phyloP scores from a whole-genome alignment of 73 alveolate species.

The Symbiodinium natans region DNA sequence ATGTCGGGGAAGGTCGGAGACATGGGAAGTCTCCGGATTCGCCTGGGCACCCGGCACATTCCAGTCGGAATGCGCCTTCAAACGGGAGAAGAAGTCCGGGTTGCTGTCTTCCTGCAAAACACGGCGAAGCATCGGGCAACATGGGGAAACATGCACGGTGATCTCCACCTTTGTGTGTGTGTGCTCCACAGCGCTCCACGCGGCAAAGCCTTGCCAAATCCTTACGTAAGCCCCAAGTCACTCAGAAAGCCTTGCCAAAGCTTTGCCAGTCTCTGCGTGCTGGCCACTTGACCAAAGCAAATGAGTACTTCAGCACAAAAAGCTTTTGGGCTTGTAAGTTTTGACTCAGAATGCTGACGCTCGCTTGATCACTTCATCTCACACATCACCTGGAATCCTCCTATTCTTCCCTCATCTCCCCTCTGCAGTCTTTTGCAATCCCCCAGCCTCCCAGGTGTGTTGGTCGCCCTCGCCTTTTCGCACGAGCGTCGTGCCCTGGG shows the following conservation, averaged over 20 bases:
- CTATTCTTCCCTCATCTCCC: not conserved
- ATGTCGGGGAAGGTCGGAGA: not conserved
- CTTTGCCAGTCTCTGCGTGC: too few relatives aligned
- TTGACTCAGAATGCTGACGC: too few relatives aligned
- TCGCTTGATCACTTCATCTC: not conserved
- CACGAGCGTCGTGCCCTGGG: constrained; percentile 13
- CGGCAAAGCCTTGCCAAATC: too few relatives aligned
- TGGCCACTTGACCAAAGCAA: too few relatives aligned
- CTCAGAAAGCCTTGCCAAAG: too few relatives aligned
- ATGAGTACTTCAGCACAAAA: not conserved
- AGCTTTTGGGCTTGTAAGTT: not conserved
- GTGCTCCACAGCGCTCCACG: too few relatives aligned
- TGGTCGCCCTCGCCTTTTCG: constrained; percentile 74
- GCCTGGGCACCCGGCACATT: not conserved
- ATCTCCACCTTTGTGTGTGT: too few relatives aligned
- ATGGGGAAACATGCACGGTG: too few relatives aligned
- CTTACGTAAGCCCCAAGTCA: too few relatives aligned
- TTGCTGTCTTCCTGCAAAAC: constrained; percentile 69
- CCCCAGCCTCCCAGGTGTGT: constrained; percentile 81
- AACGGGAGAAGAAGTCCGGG: constrained; percentile 82
- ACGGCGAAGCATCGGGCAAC: too few relatives aligned
- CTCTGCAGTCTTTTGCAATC: not conserved
- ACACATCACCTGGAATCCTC: not conserved
- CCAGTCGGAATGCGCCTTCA: constrained; percentile 70
- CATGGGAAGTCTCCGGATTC: not conserved